Base-by-base conservation (phyloP, 306 rosid genomes). In the Abrus pulchellus region DNA sequence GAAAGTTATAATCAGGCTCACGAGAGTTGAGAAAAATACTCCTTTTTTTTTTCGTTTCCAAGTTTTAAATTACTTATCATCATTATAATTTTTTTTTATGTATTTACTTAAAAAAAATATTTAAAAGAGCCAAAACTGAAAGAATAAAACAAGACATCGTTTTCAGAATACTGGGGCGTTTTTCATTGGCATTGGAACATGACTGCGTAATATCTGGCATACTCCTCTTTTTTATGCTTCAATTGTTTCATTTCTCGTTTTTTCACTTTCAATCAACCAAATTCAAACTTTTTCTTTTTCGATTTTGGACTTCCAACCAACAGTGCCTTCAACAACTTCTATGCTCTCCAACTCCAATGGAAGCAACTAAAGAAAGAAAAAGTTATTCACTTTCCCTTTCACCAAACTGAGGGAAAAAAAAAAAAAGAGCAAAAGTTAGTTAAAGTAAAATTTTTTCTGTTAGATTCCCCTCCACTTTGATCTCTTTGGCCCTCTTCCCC, bases 321-420 rank as follows among this genome's bases (percentile, higher is more conserved):
- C 65, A 78, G 86, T 82, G 20, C 74, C 80, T 82, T 20, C 0
- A 20, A 84, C 83, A 81, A 77, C 73, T 68, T 86, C 81, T 62
- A 74, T 74, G 82, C 60, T 79, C 36, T 68, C 75, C 50, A 69
- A 68, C 76, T 79, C 55, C 85, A 68, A 78, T 75, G 70, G 83
- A 44, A 70, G 81, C 32, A 82, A 20, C 20, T 20, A 20, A 82
- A 49, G 53, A 67, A 55, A 76, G 55, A 74, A 64, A 88, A 84
- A 85, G 84, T 32, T 34, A 83, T 53, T 71, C 36, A 80, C 95
- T 91, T 78, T 80, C 82, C 78, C 83, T 72, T 80, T 71, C 83
- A 72, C 78, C 79, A 80, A 55, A 60, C 68, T 20, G 20, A 20
- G 20, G 20, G 20, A 0, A 20, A 20, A 68, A 5, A 13, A 28